Base-by-base conservation (phyloP, 2,329 filamentous ascomycete species). In the Pyricularia grisea region DNA sequence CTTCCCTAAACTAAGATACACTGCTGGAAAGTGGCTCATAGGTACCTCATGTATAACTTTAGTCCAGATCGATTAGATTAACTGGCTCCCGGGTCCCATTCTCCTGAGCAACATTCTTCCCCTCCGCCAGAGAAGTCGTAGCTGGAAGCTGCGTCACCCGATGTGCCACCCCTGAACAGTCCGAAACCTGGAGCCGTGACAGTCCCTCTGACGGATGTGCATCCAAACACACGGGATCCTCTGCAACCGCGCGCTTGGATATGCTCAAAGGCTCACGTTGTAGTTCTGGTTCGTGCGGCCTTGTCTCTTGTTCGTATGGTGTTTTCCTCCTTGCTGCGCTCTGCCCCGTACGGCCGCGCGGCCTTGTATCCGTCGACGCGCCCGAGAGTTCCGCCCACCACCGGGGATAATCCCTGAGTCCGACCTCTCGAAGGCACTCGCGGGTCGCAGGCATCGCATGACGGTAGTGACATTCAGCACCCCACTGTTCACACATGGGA, bases 361-460 rank as follows among this genome's bases (percentile, higher is more conserved):
- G 33, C 11, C 33, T 12, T 12, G 11, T 36, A 5, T 12, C 33
- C 33, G 14, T 36, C 33, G 33, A 36, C 33, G 11, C 11, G 10
- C 33, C 36, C 58, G 61, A 27, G 61, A 65, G 27, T 12, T 33
- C 68, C 11, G 70, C 69, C 74, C 76, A 85, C 84, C 84, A 86
- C 0, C 70, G 70, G 1, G 84, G 84, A 67, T 79, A 76, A 70
- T 77, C 75, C 10, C 58, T 67, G 11, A 86, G 77, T 0, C 83
- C 82, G 27, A 83, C 78, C 68, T 78, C 76, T 10, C 72, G 73
- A 7, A 85, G 79, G 0, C 79, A 82, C 20, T 76, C 75, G 4
- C 70, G 33, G 0, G 79, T 81, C 70, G 73, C 73, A 3, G 84
- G 84, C 83, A 86, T 85, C 70, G 73, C 73, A 74, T 87, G 84